Evolutionary conservation across 257 asterid genomes (phyloP).

Genomic region (Gentiana dahurica): DNA sequence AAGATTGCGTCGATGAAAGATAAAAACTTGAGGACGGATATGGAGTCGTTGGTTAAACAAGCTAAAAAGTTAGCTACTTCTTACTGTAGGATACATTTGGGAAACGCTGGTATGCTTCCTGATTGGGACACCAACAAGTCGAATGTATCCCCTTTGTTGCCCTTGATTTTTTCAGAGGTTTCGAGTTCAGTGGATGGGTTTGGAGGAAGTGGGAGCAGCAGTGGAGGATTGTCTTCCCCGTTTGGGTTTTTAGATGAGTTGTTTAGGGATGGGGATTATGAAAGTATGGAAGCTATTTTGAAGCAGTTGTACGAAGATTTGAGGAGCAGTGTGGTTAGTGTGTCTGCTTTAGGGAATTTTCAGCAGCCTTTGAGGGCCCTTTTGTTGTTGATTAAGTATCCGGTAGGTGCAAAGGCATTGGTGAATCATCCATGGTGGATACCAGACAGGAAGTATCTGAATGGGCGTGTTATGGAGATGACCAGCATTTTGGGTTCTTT

Average conservation of each 20-base stretch:
- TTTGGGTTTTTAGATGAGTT: constrained; percentile 77
- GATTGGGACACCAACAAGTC: too few species aligned
- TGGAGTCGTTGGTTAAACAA: too few species aligned
- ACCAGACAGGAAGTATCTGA: constrained; percentile 59
- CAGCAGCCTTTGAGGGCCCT: constrained; percentile 87
- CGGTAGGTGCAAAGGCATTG: constrained; percentile 68
- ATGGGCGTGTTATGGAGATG: constrained; percentile 94
- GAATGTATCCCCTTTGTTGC: too few species aligned
- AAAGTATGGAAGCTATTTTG: constrained; percentile 60
- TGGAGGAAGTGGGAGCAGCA: too few species aligned
- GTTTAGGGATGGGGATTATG: constrained; percentile 68
- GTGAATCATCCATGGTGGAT: constrained; percentile 96
- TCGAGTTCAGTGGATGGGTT: too few species aligned
- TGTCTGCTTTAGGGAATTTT: constrained; percentile 81
- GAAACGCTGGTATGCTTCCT: too few species aligned
- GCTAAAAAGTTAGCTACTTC: too few species aligned
- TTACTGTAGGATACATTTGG: too few species aligned
- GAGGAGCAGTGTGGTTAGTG: constrained; percentile 75
- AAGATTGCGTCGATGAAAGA: too few species aligned
- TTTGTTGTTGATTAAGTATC: constrained; percentile 48
- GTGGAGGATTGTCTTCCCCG: too few species aligned
- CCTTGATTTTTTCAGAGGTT: too few species aligned
- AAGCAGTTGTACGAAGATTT: constrained; percentile 84
- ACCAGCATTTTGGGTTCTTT: constrained; percentile 89
- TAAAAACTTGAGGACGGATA: too few species aligned